Percentiles rank a stretch among this genome's conserved stretches.
These are phyloP conservation scores for Glaciozyma antarctica DNA, from an alignment of 768 basidiomycete species.

Conservation along the genomic window DNA sequence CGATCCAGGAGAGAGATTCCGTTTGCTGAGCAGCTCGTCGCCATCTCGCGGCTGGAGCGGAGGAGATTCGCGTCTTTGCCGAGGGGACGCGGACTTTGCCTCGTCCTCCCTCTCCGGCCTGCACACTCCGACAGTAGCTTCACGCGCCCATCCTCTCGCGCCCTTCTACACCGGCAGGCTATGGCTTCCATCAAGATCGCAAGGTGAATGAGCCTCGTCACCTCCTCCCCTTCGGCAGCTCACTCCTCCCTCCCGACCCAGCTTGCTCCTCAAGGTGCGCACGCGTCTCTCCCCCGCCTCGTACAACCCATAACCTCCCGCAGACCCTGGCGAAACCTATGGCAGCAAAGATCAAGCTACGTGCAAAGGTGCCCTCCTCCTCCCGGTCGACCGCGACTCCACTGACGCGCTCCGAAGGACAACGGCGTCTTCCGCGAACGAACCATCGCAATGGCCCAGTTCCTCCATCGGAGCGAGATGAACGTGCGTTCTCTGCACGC, in stretches of 20 bases:
- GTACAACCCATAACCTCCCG: too few relatives aligned
- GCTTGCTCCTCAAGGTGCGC: not conserved
- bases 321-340: conserved; percentile 1
- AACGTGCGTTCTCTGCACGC: conserved; percentile 1
- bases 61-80: too few relatives aligned
- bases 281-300: too few relatives aligned
- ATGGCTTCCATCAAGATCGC: not conserved
- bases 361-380: conserved; percentile 18
- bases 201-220: not conserved
- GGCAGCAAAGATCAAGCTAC: conserved; percentile 26
- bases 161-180: too few relatives aligned
- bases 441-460: not conserved
- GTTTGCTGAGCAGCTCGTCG: too few relatives aligned
- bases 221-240: not conserved
- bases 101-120: not conserved
- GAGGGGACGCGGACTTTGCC: too few relatives aligned
- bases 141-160: not conserved
- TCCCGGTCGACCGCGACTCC: too few relatives aligned
- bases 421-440: not conserved
- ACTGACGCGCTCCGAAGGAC: too few relatives aligned
- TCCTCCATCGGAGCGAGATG: conserved; percentile 27
- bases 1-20: too few relatives aligned
- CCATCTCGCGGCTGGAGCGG: too few relatives aligned
- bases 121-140: not conserved
- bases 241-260: not conserved